Evolutionary conservation across 2,329 filamentous ascomycete genomes (phyloP).

Genomic region (Claviceps quebecensis): DNA sequence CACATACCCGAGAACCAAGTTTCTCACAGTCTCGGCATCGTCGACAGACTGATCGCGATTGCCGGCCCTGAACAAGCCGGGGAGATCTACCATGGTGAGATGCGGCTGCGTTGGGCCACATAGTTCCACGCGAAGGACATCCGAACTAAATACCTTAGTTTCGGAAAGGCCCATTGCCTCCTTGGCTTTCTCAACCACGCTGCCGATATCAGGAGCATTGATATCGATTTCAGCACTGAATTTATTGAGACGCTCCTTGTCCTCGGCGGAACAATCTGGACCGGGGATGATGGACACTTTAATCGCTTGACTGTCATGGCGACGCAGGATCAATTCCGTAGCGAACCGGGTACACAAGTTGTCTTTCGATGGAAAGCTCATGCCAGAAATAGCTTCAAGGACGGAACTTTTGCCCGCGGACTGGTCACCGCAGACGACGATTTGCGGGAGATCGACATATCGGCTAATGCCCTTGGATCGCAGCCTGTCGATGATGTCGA

Average conservation of each 20-base stretch:
- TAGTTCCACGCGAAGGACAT: conserved; percentile 34
- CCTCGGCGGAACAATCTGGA: conserved; percentile 11
- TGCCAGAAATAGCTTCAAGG: conserved; percentile 47
- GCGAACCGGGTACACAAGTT: conserved; percentile 49
- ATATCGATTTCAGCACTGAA: conserved; percentile 4
- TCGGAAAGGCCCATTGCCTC: conserved; percentile 8
- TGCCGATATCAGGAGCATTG: conserved; percentile 3
- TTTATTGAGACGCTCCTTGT: conserved; percentile 9
- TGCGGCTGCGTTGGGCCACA: conserved; percentile 32
- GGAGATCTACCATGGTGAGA: conserved; percentile 45
- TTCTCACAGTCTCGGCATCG: conserved; percentile 8
- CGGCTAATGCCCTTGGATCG: conserved; percentile 7
- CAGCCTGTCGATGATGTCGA: conserved; percentile 10
- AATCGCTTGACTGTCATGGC: conserved; percentile 19
- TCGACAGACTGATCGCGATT: conserved; percentile 26
- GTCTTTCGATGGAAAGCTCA: conserved; percentile 44
- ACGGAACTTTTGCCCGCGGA: conserved; percentile 52
- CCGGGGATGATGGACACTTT: conserved; percentile 20
- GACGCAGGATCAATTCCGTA: conserved; percentile 45
- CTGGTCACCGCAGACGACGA: conserved; percentile 48
- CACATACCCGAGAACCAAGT: conserved; percentile 42
- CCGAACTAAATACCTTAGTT: conserved; percentile 23
- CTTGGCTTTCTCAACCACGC: conserved; percentile 5
- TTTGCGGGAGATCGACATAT: conserved; percentile 27
- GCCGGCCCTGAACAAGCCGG: conserved; percentile 35